A percentile compares a stretch with the other conserved stretches of the same genome.
Conservation (phyloP, 2,329 filamentous ascomycete genomes). For the Sclerotinia nivalis region DNA sequence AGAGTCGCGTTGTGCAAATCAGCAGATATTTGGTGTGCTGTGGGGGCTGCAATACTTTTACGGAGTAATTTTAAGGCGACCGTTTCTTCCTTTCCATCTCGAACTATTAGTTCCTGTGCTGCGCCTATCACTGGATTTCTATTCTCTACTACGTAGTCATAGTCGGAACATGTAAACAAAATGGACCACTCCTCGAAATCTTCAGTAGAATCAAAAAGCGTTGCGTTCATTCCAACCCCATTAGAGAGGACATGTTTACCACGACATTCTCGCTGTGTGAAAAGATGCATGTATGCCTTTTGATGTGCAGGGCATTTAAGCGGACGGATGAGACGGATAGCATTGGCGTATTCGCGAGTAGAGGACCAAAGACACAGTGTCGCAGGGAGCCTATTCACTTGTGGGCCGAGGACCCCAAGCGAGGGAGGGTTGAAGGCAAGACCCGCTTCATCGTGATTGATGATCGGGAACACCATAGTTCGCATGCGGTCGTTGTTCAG, state of each 20-base stretch:
- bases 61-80: not conserved
- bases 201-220: not conserved
- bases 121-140: not conserved
- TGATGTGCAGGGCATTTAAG: not conserved
- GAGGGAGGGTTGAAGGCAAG: not conserved
- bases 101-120: not conserved
- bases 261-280: not conserved
- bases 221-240: too few species aligned
- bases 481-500: not conserved
- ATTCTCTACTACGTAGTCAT: not conserved
- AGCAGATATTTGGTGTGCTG: not conserved
- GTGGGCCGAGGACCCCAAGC: not conserved
- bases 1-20: not conserved
- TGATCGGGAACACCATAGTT: not conserved
- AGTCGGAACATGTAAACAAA: not conserved
- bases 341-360: not conserved
- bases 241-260: slow-evolving; percentile 1
- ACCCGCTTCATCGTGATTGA: not conserved
- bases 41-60: not conserved
- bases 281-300: not conserved
- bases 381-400: not conserved
- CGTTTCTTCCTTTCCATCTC: not conserved
- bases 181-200: not conserved
- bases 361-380: not conserved
- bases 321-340: not conserved